Percentiles rank a stretch among this genome's conserved stretches.
These are phyloP conservation scores for Sugiyamaella boreocaroliniensis DNA, from an alignment of 805 yeast species.

Conservation along the genomic window DNA sequence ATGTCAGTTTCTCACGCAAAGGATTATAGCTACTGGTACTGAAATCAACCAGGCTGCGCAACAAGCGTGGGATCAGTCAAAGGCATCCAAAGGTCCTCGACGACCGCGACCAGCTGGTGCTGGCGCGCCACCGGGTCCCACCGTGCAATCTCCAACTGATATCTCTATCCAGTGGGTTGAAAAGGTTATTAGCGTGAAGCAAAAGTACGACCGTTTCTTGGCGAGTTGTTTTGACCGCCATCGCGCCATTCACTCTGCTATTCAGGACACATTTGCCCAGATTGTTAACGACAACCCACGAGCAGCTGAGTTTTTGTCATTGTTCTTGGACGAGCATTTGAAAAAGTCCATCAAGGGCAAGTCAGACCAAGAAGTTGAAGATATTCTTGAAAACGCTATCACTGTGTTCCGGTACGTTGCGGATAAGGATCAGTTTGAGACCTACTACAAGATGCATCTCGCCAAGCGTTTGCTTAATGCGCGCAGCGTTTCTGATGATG, in stretches of 20 bases:
- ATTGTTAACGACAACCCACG: constrained; percentile 48
- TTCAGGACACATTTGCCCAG: constrained; percentile 55
- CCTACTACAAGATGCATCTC: constrained; percentile 74
- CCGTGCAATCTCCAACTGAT: constrained; percentile 31
- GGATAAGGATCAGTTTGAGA: constrained; percentile 84
- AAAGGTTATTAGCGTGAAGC: constrained; percentile 45
- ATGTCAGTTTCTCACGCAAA: constrained; percentile 40
- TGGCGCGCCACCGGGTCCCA: neutral
- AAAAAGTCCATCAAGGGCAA: constrained; percentile 45
- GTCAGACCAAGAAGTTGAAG: constrained; percentile 40
- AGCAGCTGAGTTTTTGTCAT: constrained; percentile 49
- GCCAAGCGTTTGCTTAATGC: constrained; percentile 67
- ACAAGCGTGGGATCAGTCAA: constrained; percentile 14
- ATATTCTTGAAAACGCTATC: constrained; percentile 48
- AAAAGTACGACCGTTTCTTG: constrained; percentile 45
- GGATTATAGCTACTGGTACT: constrained; percentile 44
- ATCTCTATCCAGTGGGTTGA: constrained; percentile 67
- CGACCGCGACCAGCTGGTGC: neutral
- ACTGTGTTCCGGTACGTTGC: constrained; percentile 58
- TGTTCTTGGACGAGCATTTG: constrained; percentile 52
- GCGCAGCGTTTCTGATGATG: constrained; percentile 44
- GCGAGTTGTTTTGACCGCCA: constrained; percentile 45
- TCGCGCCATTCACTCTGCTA: constrained; percentile 43
- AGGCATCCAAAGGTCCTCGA: constrained; percentile 10
- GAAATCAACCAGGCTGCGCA: constrained; percentile 27